phyloP scores from a whole-genome alignment of 2,329 filamentous ascomycete species.

The Alternaria arbusti region DNA sequence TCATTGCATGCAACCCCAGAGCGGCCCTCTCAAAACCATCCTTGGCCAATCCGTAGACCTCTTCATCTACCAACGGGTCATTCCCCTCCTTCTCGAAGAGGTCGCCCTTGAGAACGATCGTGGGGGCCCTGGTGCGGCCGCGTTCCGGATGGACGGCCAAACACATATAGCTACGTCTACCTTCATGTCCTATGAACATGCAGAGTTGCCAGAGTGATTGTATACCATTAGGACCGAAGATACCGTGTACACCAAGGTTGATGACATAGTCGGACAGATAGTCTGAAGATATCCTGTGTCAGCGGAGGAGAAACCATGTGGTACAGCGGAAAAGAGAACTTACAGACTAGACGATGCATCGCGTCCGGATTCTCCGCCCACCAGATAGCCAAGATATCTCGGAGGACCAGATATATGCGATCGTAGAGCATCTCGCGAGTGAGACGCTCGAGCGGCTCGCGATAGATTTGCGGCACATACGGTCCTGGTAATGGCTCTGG shows the following conservation, averaged over 20 bases:
- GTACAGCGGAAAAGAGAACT: not conserved
- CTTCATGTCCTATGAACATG: constrained; percentile 9
- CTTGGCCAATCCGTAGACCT: constrained; percentile 1
- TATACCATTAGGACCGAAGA: constrained; percentile 12
- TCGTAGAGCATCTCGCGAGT: constrained; percentile 1
- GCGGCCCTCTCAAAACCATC: constrained; percentile 7
- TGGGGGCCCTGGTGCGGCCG: not conserved
- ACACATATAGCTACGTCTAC: constrained; percentile 10
- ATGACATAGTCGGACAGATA: not conserved
- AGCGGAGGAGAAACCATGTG: not conserved
- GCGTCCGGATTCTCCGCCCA: not conserved
- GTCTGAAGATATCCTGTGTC: not conserved
- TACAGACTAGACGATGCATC: not conserved
- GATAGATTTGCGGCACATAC: not conserved
- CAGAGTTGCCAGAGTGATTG: constrained; percentile 2
- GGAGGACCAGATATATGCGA: constrained; percentile 2
- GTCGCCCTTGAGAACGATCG: constrained; percentile 6
- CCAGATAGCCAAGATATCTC: not conserved
- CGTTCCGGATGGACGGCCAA: not conserved
- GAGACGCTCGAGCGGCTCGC: not conserved
- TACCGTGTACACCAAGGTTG: not conserved
- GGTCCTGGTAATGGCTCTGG: not conserved
- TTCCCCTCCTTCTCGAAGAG: not conserved
- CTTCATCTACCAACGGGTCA: constrained; percentile 7
- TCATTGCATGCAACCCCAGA: not conserved